Conservation (phyloP, 2,329 filamentous ascomycete species). For the Colletotrichum australisinense region DNA sequence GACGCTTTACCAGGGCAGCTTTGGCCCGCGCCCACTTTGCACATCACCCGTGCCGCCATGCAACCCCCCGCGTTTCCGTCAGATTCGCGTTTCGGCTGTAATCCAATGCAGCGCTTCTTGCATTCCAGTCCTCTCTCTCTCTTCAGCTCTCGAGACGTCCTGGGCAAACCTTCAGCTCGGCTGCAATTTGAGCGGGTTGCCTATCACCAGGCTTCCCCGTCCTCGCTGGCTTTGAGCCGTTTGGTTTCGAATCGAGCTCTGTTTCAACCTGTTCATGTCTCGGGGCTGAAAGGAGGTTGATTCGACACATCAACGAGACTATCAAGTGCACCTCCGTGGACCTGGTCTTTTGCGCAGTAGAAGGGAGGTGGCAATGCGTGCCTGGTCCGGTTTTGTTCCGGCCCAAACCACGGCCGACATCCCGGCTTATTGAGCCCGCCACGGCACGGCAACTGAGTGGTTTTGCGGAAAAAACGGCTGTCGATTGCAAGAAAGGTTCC, state of each 20-base stretch:
- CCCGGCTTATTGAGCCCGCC: not conserved
- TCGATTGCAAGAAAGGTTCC: not conserved
- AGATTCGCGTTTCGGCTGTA: conserved; percentile 6
- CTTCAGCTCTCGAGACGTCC: conserved; percentile 3
- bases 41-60: conserved; percentile 28
- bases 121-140: not conserved
- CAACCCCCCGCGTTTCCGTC: conserved; percentile 25
- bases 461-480: not conserved
- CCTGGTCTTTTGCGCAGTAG: not conserved
- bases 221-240: not conserved
- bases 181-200: not conserved
- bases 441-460: not conserved
- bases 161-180: not conserved
- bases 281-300: not conserved
- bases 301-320: conserved; percentile 5
- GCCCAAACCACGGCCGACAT: not conserved
- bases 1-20: conserved; percentile 21
- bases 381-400: not conserved
- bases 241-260: conserved; percentile 19
- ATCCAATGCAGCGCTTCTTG: conserved; percentile 5
- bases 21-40: conserved; percentile 22
- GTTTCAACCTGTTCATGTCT: conserved; percentile 25
- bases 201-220: not conserved
- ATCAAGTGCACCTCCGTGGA: not conserved
- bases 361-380: not conserved